Base-by-base conservation (phyloP, 2,329 filamentous ascomycete genomes). In the Aspergillus fumigatus region DNA sequence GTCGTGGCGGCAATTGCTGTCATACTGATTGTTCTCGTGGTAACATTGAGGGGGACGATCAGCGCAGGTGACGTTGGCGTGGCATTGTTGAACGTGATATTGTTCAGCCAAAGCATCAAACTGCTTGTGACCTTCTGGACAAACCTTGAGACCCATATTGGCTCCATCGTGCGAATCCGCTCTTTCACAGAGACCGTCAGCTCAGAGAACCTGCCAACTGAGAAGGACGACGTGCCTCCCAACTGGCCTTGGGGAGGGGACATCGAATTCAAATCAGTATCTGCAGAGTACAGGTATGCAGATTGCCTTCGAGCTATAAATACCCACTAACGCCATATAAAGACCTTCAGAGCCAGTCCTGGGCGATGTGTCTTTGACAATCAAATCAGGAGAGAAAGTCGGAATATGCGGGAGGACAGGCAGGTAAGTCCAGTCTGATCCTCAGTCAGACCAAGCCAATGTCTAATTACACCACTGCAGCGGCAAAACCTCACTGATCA, bases 91-190 rank as follows among this genome's bases (percentile, higher is more conserved):
- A 82, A 82, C 54, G 75, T 84, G 38, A 78, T 84, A 26, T 69
- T 76, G 23, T 82, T 85, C 67, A 82, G 78, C 47, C 74, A 79
- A 47, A 77, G 74, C 52, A 73, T 85, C 56, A 80, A 79, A 55
- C 66, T 78, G 9, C 67, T 83, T n/a, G 73, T 83, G 7, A 74
- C 74, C 19, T 78, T 75, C 48, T 86, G 82, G 82, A 85, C 83
- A 0, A 75, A 77, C 45, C 70, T 86, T 17, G 84, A 86, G 61
- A 85, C 82, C 0, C 77, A 79, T 40, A 78, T 86, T 48, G 83
- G 83, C 7, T 82, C 82, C 9, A 77, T 86, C 8, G 74, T 79
- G 4, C 75, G 84, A 23, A 75, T 85, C 59, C 82, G 80, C 64
- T 75, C 76, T n/a, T 84, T 84, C 59, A 75, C 74, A 1, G 71